Conservation (phyloP, 1,284 basidiomycete genomes). For the Takashimella tepidaria region DNA sequence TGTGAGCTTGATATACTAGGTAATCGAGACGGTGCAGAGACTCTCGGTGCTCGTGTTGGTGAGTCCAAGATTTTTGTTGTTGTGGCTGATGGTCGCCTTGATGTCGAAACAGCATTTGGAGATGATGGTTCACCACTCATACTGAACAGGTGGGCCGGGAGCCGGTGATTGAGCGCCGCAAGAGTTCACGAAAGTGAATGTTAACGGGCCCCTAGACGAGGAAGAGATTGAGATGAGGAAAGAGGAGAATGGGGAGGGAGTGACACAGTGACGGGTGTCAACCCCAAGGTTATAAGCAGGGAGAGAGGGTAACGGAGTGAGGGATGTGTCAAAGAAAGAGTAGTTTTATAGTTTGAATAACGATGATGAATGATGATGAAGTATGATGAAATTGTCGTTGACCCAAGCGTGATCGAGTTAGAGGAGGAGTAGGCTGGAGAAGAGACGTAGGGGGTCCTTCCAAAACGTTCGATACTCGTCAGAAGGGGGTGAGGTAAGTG, state of each 20-base stretch:
- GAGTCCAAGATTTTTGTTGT: background rate
- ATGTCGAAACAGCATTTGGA: background rate
- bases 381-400: background rate
- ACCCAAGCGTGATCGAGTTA: background rate
- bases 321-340: too few species aligned
- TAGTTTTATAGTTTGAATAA: too few species aligned
- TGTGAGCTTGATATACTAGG: constrained; percentile 6
- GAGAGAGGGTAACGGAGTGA: background rate
- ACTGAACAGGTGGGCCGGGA: too few species aligned
- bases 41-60: constrained; percentile 7
- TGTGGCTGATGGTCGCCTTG: background rate
- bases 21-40: constrained; percentile 6
- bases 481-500: too few species aligned
- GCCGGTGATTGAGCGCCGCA: background rate
- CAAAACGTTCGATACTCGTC: too few species aligned
- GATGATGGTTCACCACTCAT: background rate
- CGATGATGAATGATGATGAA: background rate
- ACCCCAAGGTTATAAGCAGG: background rate
- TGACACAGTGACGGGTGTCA: background rate
- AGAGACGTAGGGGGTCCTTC: background rate
- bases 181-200: background rate
- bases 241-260: constrained; percentile 1
- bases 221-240: background rate
- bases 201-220: too few species aligned
- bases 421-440: background rate